These are phyloP conservation scores for Rosa chinensis DNA, from an alignment of 306 rosid species.

Conservation along the genomic window DNA sequence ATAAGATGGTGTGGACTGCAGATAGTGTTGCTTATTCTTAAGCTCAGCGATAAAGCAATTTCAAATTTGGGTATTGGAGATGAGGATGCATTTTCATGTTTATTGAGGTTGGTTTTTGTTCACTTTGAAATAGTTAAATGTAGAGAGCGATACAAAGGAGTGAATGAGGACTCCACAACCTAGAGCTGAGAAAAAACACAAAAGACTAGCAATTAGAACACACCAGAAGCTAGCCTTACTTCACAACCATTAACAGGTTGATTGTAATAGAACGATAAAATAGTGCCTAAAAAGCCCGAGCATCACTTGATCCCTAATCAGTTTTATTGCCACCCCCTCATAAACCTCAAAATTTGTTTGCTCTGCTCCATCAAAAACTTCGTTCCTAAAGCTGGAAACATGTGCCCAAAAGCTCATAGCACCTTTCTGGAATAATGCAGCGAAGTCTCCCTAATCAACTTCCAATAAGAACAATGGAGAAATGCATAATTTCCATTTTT, in stretches of 20 bases:
- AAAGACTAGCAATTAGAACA: neutral
- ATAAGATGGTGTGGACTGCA: slow-evolving; percentile 71
- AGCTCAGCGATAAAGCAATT: slow-evolving; percentile 46
- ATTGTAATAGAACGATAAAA: neutral
- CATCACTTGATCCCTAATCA: neutral
- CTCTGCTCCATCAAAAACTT: neutral
- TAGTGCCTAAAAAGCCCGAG: neutral
- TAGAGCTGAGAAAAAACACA: neutral
- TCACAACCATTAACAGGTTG: neutral
- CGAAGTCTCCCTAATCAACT: neutral
- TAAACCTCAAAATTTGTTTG: neutral
- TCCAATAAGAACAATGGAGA: neutral
- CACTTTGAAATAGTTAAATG: neutral
- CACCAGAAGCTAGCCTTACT: neutral
- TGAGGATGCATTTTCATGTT: slow-evolving; percentile 58
- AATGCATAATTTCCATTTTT: neutral
- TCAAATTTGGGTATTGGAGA: slow-evolving; percentile 41
- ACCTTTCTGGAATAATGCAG: neutral
- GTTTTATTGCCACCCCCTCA: neutral
- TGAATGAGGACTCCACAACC: neutral
- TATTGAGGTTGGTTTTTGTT: slow-evolving; percentile 55
- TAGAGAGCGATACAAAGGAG: neutral
- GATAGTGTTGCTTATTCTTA: slow-evolving; percentile 50
- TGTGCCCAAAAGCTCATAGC: neutral
- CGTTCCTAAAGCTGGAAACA: neutral